Base-by-base conservation (phyloP, 192 early-diverging fungal genomes). In the Phlyctochytrium bullatum region DNA sequence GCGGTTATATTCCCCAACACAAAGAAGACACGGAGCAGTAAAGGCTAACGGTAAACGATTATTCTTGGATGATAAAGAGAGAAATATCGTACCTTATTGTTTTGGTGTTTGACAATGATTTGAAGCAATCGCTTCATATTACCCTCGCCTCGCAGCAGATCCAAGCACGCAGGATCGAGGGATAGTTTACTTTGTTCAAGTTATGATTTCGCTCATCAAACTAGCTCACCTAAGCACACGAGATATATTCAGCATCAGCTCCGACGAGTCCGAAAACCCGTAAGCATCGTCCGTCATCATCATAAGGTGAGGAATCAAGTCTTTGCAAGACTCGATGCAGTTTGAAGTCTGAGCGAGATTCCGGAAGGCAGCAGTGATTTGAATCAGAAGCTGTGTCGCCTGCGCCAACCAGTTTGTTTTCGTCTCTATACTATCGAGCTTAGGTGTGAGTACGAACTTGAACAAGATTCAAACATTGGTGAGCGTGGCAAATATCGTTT, bases 1-100 rank as follows among this genome's bases (percentile, higher is more conserved):
- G 68, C 62, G 31, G 73, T 80, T 57, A 80, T 14, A 50, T 78
- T 81, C 3, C 76, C 80, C 20, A 81, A 65, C 31, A 78, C 67
- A 62, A 81, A 81, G 20, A 66, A 62, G n/a, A 78, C 10, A 1
- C 80, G 76, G 24, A 72, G 33, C 20, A 81, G 52, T 16, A 74
- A 57, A 24, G 80, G 64, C 80, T 81, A 76, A 34, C 65, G 72
- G 31, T 54, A 24, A 12, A 35, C 3, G 66, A 6, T 52, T 24
- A 25, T 31, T 20, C 58, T 67, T 61, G 32, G n/a, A n/a, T n/a
- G n/a, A n/a, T n/a, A n/a, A n/a, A n/a, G n/a, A n/a, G n/a, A n/a
- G n/a, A n/a, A n/a, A n/a, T n/a, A n/a, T n/a, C n/a, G n/a, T n/a
- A n/a, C n/a, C n/a, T n/a, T n/a, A n/a, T n/a, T n/a, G n/a, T n/a